Conservation (phyloP, 2,329 filamentous ascomycete species). For the Achaetomium macrosporum region DNA sequence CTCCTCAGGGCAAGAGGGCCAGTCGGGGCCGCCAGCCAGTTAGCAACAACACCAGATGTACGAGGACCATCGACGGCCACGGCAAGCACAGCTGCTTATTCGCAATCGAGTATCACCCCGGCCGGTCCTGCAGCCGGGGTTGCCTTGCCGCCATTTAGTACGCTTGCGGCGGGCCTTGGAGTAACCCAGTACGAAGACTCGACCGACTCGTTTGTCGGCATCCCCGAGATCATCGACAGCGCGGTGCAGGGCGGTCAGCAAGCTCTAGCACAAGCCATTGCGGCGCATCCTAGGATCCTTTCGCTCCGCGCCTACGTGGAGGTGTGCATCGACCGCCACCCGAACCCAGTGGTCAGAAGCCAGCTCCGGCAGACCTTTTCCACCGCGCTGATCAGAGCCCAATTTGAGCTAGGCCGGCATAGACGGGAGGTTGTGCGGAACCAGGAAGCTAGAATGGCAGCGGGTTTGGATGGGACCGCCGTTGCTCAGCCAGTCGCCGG, state of each 20-base stretch:
- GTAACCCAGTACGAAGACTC: constrained; percentile 30
- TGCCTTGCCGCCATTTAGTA: constrained; percentile 9
- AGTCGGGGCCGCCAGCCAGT: background rate
- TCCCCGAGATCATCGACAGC: constrained; percentile 48
- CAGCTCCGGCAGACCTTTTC: constrained; percentile 47
- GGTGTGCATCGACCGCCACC: constrained; percentile 45
- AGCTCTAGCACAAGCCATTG: constrained; percentile 42
- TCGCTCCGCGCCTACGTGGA: constrained; percentile 45
- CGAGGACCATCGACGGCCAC: too few relatives aligned
- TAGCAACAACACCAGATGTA: background rate
- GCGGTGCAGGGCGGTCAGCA: constrained; percentile 45
- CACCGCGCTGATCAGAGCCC: constrained; percentile 40
- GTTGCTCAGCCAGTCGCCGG: background rate
- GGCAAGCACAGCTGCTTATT: constrained; percentile 4
- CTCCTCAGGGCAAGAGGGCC: background rate
- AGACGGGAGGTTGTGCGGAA: constrained; percentile 25
- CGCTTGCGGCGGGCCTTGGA: constrained; percentile 10
- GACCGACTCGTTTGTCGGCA: constrained; percentile 32
- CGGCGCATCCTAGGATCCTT: constrained; percentile 44
- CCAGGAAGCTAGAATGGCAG: constrained; percentile 13
- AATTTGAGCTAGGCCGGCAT: constrained; percentile 37
- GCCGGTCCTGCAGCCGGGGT: background rate
- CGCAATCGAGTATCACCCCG: constrained; percentile 14
- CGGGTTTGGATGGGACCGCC: background rate
- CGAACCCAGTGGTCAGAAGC: constrained; percentile 41